Base-by-base conservation (phyloP, 2,329 filamentous ascomycete species). In the Cladosporium phlei region DNA sequence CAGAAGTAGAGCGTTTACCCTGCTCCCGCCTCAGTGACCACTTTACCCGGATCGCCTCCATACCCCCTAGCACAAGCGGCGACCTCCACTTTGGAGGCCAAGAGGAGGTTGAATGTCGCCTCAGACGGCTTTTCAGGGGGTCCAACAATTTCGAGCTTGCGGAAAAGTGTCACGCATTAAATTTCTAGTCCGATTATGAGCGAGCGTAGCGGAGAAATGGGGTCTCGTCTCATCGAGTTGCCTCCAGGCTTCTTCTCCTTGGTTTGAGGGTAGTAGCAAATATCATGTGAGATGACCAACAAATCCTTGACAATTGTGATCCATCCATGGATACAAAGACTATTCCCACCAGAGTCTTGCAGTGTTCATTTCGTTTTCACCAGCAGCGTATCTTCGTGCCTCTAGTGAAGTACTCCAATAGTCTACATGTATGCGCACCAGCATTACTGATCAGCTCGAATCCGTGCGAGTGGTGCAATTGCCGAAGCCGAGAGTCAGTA, bases 1-100 rank as follows among this genome's bases (percentile, higher is more conserved):
- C 72, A 75, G 66, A 76, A 76, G 63, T 75, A 47, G 35, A 29
- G 24, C 22, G 25, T 19, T 20, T 17, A 20, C 34, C 19, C 34
- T 14, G n/a, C 19, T 24, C 14, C 21, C 17, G 17, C 32, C 9
- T 30, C 32, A 22, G 22, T 11, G 22, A 28, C 37, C 32, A 29
- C 32, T n/a, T n/a, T n/a, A n/a, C 17, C 34, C 24, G 19, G 19
- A 37, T 20, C 12, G 12, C 30, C 12, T 7, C n/a, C 30, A 25
- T 25, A 16, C 16, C 5, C 9, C 35, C n/a, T 12, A 12, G 12
- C n/a, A 17, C 14, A 8, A 32, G 28, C 20, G 25, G n/a, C 22
- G 12, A 22, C 27, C 39, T 32, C 12, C 7, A 42, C 14, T 40
- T 25, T 19, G 8, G 16, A 2, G 14, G 21, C 38, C 17, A 25